Evolutionary conservation across 1,284 basidiomycete genomes (phyloP).

Genomic region (Rhodotorula sp.): DNA sequence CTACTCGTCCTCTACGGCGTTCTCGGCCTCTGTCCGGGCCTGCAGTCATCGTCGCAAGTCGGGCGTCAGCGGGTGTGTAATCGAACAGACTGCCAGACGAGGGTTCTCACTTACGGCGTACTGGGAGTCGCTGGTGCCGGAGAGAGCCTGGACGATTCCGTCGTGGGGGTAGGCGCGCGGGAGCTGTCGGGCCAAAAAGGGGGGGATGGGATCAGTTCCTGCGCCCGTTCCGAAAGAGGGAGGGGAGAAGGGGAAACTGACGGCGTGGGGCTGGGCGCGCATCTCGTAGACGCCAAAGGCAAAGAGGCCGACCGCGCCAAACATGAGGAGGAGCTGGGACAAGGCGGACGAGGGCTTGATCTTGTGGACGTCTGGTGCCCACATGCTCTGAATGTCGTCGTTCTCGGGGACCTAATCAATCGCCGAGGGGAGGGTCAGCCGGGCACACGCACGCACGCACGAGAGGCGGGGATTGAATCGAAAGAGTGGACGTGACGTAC

Average conservation of each 20-base stretch:
- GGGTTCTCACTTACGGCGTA: constrained; percentile 27
- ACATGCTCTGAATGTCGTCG: constrained; percentile 45
- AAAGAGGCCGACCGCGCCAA: constrained; percentile 38
- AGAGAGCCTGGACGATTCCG: constrained; percentile 42
- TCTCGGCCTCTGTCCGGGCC: constrained; percentile 18
- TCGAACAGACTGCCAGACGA: neutral
- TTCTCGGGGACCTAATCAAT: constrained; percentile 39
- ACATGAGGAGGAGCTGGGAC: constrained; percentile 37
- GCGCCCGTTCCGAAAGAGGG: neutral
- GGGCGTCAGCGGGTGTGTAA: too few relatives aligned
- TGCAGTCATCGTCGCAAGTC: neutral
- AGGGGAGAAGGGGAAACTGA: constrained; percentile 15
- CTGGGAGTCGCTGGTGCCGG: constrained; percentile 38
- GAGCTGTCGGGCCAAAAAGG: constrained; percentile 13
- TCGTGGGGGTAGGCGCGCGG: constrained; percentile 43
- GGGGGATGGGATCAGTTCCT: neutral
- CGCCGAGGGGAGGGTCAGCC: neutral
- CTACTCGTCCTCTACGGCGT: constrained; percentile 17
- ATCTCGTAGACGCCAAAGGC: constrained; percentile 35
- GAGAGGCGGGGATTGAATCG: neutral
- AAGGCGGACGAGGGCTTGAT: constrained; percentile 42
- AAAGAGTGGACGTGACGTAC: constrained; percentile 21
- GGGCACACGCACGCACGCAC: too few relatives aligned
- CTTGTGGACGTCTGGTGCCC: constrained; percentile 45
- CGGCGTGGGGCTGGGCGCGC: constrained; percentile 33